These are phyloP conservation scores for Ottelia alismoides DNA, from an alignment of 106 monocot species.

Conservation along the genomic window DNA sequence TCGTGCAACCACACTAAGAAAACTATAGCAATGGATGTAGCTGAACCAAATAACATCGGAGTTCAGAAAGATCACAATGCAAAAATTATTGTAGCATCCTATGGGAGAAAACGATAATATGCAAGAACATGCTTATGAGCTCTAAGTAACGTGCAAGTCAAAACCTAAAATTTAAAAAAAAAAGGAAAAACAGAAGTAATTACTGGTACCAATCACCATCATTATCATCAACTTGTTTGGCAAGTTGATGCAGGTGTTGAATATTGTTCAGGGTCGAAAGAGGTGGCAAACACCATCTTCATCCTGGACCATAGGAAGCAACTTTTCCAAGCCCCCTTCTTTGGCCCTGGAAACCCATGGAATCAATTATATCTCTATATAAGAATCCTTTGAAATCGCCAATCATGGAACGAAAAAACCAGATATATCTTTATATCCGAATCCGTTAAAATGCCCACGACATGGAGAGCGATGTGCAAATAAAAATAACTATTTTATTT, in stretches of 20 bases:
- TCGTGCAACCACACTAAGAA: too few relatives aligned
- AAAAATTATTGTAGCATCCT: too few relatives aligned
- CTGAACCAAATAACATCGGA: too few relatives aligned
- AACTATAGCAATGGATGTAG: too few relatives aligned
- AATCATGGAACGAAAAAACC: neutral
- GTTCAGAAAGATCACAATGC: too few relatives aligned
- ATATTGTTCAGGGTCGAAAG: slow-evolving; percentile 18
- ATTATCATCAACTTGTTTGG: slow-evolving; percentile 2
- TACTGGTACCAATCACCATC: slow-evolving; percentile 3
- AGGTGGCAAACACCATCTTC: slow-evolving; percentile 28
- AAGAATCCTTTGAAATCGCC: neutral
- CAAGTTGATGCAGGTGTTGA: slow-evolving; percentile 21
- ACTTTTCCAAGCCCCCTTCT: slow-evolving; percentile 53
- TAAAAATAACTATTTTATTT: too few relatives aligned
- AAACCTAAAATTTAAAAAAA: slow-evolving; percentile 4
- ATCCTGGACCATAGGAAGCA: slow-evolving; percentile 51
- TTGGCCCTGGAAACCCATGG: slow-evolving; percentile 52
- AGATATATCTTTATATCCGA: neutral
- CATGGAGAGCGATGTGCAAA: neutral
- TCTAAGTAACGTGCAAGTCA: neutral
- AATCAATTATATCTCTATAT: slow-evolving; percentile 26
- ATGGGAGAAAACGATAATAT: too few relatives aligned
- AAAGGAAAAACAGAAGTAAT: slow-evolving; percentile 3
- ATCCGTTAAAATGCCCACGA: neutral
- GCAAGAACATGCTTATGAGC: too few relatives aligned